Evolutionary conservation across 2,329 filamentous ascomycete species (phyloP), one percentile per base, ranked within the genome.

Genomic region (Fusarium penzigii): DNA sequence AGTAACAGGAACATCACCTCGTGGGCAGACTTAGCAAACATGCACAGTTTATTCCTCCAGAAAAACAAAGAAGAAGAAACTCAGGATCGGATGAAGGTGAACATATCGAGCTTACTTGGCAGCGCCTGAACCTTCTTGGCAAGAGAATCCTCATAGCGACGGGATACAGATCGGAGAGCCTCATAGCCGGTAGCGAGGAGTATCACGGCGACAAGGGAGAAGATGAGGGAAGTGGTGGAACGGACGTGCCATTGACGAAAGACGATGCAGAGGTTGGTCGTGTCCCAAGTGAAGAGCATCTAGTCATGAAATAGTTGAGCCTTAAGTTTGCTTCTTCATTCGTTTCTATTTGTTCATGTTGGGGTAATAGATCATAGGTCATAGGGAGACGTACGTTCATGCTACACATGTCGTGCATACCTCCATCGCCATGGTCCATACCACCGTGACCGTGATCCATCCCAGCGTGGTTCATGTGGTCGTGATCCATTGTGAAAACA

Each of bases 271-370:
- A 99, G 90, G 75, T 97, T 89, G 51, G 81, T 84, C 3, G 92
- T 93, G 71, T 92, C 85, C 93, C 93, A 99, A 56, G 92, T 97
- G 78, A 99, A 99, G 62, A 97, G 85, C 93, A 97, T 97, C 92
- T 96, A n/a, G 63, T 38, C n/a, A 17, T n/a, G 38, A 25, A 25
- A 25, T 25, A 25, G 20, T 25, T 25, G 20, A 25, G 20, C 20
- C 20, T 25, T 7, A 25, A 5, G 20, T 25, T 25, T 25, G 20
- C 20, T 25, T 7, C 20, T 25, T 7, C 20, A 25, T 7, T 25
- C 20, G 7, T 25, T 25, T 25, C 4, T 25, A 7, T 25, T 25
- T 25, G 20, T 25, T 25, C 20, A 25, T 25, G 20, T 25, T 7
- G 20, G 4, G 20, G 4, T 25, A n/a, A n/a, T n/a, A n/a, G n/a